Percentiles rank a stretch among this genome's conserved stretches.
These are phyloP conservation scores for Suillus tomentosus DNA, from an alignment of 768 basidiomycete species.

Conservation along the genomic window DNA sequence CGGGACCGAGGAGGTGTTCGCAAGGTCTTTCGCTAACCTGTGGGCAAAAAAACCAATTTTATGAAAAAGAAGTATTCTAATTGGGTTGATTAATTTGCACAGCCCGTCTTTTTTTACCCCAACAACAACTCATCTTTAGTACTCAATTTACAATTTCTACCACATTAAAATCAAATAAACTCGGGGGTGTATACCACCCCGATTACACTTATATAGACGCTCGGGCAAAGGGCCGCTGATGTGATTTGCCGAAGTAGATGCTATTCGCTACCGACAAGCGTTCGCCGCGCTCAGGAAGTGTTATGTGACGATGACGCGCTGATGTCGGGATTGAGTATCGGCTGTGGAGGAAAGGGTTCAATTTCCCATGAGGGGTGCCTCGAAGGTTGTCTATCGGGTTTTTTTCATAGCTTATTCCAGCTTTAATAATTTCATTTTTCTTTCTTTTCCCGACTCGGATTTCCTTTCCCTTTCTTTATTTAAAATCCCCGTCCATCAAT, in stretches of 20 bases:
- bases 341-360: constrained; percentile 12
- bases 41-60: constrained; percentile 1
- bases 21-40: neutral
- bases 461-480: constrained; percentile 9
- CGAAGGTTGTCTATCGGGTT: neutral
- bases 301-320: neutral
- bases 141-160: neutral
- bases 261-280: constrained; percentile 40
- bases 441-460: constrained; percentile 15
- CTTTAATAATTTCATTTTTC: constrained; percentile 10
- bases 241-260: constrained; percentile 6
- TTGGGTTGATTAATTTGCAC: constrained; percentile 19
- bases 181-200: neutral
- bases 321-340: constrained; percentile 22
- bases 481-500: constrained; percentile 24
- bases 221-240: constrained; percentile 4
- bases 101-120: constrained; percentile 12
- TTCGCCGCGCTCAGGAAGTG: constrained; percentile 21
- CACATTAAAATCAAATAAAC: neutral
- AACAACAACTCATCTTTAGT: no score
- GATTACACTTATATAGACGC: neutral
- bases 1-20: constrained; percentile 22
- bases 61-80: constrained; percentile 15
- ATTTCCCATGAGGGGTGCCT: constrained; percentile 31
- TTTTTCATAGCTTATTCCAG: constrained; percentile 12